Evolutionary conservation across 768 basidiomycete genomes (phyloP).

Genomic region (Mycena rebaudengoi): DNA sequence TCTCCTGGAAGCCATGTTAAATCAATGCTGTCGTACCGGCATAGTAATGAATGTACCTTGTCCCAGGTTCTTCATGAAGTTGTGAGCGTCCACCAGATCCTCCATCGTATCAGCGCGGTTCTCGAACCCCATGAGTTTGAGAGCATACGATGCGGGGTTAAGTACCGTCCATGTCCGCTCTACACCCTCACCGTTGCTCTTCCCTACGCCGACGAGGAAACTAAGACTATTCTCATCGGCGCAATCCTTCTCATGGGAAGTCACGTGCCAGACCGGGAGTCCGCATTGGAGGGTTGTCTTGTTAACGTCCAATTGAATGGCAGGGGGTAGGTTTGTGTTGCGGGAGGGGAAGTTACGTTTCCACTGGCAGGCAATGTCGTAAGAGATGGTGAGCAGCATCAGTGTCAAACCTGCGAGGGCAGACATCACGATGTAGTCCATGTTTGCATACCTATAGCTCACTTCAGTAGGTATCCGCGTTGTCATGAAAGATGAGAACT

Average conservation of each 20-base stretch:
- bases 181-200: neutral
- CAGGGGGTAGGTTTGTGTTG: neutral
- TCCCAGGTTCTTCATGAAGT: conserved; percentile 12
- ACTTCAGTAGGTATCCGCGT: neutral
- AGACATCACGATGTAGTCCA: conserved; percentile 30
- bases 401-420: neutral
- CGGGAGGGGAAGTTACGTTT: neutral
- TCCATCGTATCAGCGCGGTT: conserved; percentile 35
- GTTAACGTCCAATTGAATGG: neutral
- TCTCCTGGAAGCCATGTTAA: too few relatives aligned
- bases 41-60: neutral
- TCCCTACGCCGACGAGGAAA: conserved; percentile 9
- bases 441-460: conserved; percentile 20
- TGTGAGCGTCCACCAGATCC: conserved; percentile 28
- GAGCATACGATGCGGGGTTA: conserved; percentile 31
- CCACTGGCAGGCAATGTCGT: conserved; percentile 36
- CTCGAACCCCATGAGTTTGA: conserved; percentile 38
- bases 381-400: conserved; percentile 9
- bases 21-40: too few relatives aligned
- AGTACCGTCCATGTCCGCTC: conserved; percentile 38
- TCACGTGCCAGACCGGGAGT: conserved; percentile 19
- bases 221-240: conserved; percentile 6
- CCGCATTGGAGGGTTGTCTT: neutral
- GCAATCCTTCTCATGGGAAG: conserved; percentile 18
- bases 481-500: neutral